Evolutionary conservation across 352 stramenopile genomes (phyloP), one percentile per base, ranked within the genome.

Genomic region (Elongisporangium anandrum): DNA sequence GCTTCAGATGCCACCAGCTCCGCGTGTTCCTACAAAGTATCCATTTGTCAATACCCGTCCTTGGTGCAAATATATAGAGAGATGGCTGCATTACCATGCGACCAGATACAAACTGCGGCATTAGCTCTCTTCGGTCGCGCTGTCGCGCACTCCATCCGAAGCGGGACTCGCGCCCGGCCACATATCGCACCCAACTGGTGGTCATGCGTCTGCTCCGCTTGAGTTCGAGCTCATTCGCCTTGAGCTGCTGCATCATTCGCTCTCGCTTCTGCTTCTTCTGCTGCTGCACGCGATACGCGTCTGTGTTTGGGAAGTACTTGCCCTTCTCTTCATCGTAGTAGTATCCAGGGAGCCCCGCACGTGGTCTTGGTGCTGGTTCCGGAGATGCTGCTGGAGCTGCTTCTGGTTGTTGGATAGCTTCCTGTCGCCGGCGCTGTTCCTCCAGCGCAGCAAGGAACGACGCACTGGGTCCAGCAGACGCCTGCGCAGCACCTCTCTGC

Each of bases 361-460:
- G 57, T 59, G 58, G 53, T 3, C 50, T 19, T 26, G 24, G 19
- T 50, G 29, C 51, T 56, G 51, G 7, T 29, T 22, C 24, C 52
- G 41, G 8, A 6, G 19, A 4, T 54, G 52, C 7, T 53, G 51
- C 5, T 59, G 17, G n/a, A n/a, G n/a, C n/a, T n/a, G n/a, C n/a
- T n/a, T n/a, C n/a, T 26, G 26, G 26, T 17, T 67, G 45, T 6
- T 23, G 20, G n/a, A 52, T 47, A 13, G 48, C 49, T 16, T 60
- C 24, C 24, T 57, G 48, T 47, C 51, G 48, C 39, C 58, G 29
- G 8, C 80, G 76, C 52, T 90, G 80, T 0, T 68, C 74, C 59
- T 80, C 80, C n/a, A 90, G 58, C 51, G 80, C 80, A 26, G 72
- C 72, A 15, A 90, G 68, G 66, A 90, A 90, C 21, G 57, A 59